phyloP scores from a whole-genome alignment of 495 filamentous ascomycete species.

The Aspergillus indologenus region DNA sequence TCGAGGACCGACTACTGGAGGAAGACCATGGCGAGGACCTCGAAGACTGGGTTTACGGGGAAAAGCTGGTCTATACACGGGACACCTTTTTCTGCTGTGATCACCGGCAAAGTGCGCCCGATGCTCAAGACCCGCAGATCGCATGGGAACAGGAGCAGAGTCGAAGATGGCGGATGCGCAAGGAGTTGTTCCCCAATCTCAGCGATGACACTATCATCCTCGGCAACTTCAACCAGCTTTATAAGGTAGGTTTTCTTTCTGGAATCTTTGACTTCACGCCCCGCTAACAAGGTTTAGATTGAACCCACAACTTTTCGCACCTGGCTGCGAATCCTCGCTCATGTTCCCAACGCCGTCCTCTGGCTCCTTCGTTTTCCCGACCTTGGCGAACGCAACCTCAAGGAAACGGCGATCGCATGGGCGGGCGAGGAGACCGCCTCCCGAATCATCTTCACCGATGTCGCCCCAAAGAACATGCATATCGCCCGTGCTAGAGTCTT shows the following conservation, averaged over 20 bases:
- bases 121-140: constrained; percentile 57
- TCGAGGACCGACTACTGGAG: constrained; percentile 70
- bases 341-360: constrained; percentile 81
- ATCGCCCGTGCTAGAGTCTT: constrained; percentile 88
- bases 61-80: constrained; percentile 93
- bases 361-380: constrained; percentile 98
- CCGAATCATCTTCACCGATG: constrained; percentile 95
- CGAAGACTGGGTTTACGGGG: constrained; percentile 88
- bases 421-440: constrained; percentile 80
- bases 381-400: constrained; percentile 81
- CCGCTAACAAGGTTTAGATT: constrained; percentile 57
- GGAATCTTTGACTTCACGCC: background rate
- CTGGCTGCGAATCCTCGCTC: constrained; percentile 91
- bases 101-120: constrained; percentile 87
- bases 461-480: constrained; percentile 91
- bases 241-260: constrained; percentile 68
- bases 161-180: constrained; percentile 89
- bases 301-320: constrained; percentile 95
- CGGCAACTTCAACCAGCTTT: constrained; percentile 98
- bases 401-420: constrained; percentile 76
- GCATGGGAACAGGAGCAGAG: constrained; percentile 84
- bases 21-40: constrained; percentile 60
- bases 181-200: constrained; percentile 85
- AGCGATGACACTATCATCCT: constrained; percentile 85
- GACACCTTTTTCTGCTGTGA: constrained; percentile 99